Base-by-base conservation (phyloP, 2,329 filamentous ascomycete genomes). In the Parastagonospora nodorum region DNA sequence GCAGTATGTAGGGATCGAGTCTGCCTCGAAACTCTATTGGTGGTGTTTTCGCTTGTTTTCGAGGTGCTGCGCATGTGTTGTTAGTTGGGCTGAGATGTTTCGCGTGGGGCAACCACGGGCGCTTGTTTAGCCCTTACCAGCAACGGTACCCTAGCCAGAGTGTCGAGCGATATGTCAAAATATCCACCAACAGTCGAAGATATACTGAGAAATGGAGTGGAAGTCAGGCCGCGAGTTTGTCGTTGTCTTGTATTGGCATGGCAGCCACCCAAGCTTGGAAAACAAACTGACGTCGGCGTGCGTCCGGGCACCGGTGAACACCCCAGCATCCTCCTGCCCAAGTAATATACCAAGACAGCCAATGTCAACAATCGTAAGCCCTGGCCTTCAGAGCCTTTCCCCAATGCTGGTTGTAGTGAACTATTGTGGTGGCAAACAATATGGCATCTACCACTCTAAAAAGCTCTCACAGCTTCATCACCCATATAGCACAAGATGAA, bases 21-120 rank as follows among this genome's bases (percentile, higher is more conserved):
- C 45, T 48, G 42, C 44, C 33, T 43, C 42, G 42, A 39, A 42
- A 46, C 27, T 29, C 56, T 53, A 60, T 61, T 60, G 62, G 61
- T 45, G 50, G 37, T 46, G 27, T 43, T 27, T 46, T 48, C 42
- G 55, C 48, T 48, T 55, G 56, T 41, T 55, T 14, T 47, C 39
- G 45, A 50, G 48, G 49, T 53, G 50, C 47, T 57, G 53, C 19
- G 36, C 45, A 42, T 47, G 52, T 57, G 58, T 60, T 60, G 42
- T 57, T 47, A 42, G 40, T 55, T 60, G 57, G 58, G 47, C 53
- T 55, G 50, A 38, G 37, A 27, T 60, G 59, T 58, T 57, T 56
- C 57, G 57, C 50, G 50, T 50, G 46, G 33, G 55, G 52, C 57
- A 57, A 60, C 57, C 16, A 32, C 45, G 27, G 39, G 24, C 39